Base-by-base conservation (phyloP, 1,284 basidiomycete genomes). In the Amylostereum areolatum region DNA sequence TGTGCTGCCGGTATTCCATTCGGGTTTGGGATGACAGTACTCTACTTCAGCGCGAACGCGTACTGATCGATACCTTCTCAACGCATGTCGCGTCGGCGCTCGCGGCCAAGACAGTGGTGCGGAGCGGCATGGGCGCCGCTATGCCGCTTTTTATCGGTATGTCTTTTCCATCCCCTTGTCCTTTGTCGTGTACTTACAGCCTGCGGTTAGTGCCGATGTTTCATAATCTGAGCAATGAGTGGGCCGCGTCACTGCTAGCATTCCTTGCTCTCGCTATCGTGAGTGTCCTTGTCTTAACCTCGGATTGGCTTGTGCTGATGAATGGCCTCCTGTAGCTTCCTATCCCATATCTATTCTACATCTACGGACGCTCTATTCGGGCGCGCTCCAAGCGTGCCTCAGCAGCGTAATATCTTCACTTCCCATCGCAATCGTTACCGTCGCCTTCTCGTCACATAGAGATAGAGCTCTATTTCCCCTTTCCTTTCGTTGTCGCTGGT, bases 41-140 rank as follows among this genome's bases (percentile, higher is more conserved):
- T 75, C 4, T 51, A 47, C 50, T 67, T 66, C 44, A 59, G 65
- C 9, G 61, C 67, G 31, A 65, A 68, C 53, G 67, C 67, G 31
- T 78, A 77, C 60, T 75, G 45, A 71, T 76, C 54, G 73, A 73
- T 49, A 61, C 65, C n/a, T 75, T 72, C 57, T 62, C 65, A n/a
- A 55, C 66, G 28, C 62, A 60, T 45, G 64, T 63, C 39, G 63
- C 63, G 24, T 62, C 60, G 32, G 64, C 63, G 27, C 60, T 66
- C 42, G 63, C 64, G 2, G 62, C 62, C 11, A 66, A 65, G 51
- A 63, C 61, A 6, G 72, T 81, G 31, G 57, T 76, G 32, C 71
- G 80, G 24, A 70, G 68, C 5, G 59, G 74, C 9, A 65, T 75
- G 35, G 80, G 77, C 4, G 74, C 72, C 3, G 67, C 67, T 27